Evolutionary conservation across 169 alveolate species (phyloP).

Genomic region (Miamiensis avidus): DNA sequence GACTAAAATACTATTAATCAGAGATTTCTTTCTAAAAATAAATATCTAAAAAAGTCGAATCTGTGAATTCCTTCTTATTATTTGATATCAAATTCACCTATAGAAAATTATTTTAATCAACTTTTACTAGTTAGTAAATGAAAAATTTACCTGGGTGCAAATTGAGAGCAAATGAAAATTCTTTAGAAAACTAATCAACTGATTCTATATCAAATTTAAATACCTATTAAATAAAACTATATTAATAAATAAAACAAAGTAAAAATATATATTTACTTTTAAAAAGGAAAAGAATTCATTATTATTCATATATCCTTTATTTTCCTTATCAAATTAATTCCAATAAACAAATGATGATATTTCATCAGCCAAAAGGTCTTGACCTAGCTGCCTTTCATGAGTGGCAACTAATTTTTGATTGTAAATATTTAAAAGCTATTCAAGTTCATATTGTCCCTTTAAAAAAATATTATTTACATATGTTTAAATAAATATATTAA

Average conservation of each 20-base stretch:
- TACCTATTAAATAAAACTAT: constrained; percentile 3
- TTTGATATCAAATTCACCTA: constrained; percentile 38
- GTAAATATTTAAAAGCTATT: constrained; percentile 12
- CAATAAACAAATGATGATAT: constrained; percentile 40
- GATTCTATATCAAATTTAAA: constrained; percentile 36
- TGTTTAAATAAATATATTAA: background rate
- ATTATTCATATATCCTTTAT: constrained; percentile 33
- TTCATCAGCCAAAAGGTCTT: constrained; percentile 38
- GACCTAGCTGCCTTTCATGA: constrained; percentile 39
- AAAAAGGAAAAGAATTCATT: constrained; percentile 28
- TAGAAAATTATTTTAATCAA: constrained; percentile 8
- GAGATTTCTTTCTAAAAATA: constrained; percentile 53
- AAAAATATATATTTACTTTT: constrained; percentile 16
- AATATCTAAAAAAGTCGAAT: constrained; percentile 46
- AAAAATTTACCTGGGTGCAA: constrained; percentile 26
- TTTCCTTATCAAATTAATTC: constrained; percentile 28
- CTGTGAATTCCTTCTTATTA: constrained; percentile 22
- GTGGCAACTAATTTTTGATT: constrained; percentile 32
- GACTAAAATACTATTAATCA: constrained; percentile 18
- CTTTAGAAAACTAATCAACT: constrained; percentile 10
- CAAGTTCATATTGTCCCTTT: constrained; percentile 10
- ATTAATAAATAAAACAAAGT: background rate
- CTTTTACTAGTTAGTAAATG: background rate
- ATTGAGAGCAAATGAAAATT: constrained; percentile 41
- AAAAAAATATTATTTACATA: constrained; percentile 5